These are phyloP conservation scores for Neurospora sp. DNA, from an alignment of 495 filamentous ascomycete species.

Conservation along the genomic window DNA sequence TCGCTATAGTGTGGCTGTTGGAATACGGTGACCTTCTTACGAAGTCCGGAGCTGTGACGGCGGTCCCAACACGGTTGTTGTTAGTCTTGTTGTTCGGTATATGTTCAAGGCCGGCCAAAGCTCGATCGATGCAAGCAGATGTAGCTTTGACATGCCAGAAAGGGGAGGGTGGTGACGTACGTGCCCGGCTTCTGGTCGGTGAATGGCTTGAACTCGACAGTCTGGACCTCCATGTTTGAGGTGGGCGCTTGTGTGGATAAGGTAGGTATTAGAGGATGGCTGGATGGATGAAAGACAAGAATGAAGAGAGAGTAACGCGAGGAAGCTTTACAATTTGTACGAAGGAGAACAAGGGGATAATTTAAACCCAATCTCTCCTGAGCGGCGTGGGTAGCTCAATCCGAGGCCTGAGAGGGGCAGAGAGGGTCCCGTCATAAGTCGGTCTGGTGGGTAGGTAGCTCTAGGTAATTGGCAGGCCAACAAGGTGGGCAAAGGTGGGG, in stretches of 20 bases:
- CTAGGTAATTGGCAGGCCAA: neutral
- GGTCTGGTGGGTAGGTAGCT: neutral
- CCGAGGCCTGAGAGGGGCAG: neutral
- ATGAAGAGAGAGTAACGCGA: neutral
- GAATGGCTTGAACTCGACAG: conserved; percentile 67
- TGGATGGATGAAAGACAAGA: neutral
- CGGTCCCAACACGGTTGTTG: neutral
- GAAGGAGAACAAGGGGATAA: neutral
- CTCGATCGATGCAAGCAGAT: neutral
- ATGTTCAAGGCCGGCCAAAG: neutral
- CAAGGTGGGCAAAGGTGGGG: neutral
- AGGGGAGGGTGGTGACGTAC: conserved; percentile 49
- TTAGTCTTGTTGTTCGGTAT: neutral
- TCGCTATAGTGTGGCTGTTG: conserved; percentile 93
- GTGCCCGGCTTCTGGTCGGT: conserved; percentile 98
- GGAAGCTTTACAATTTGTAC: neutral
- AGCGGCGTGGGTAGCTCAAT: neutral
- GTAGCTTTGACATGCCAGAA: neutral
- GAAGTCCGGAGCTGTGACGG: conserved; percentile 71
- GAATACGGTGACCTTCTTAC: conserved; percentile 98
- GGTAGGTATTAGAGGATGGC: neutral
- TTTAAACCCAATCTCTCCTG: neutral
- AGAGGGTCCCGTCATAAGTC: neutral
- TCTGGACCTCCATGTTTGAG: conserved; percentile 57
- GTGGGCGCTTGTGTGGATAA: neutral